A percentile compares a stretch with the other conserved stretches of the same genome.
Evolutionary conservation across 495 filamentous ascomycete genomes (phyloP).

Genomic region (Aspergillus asperescens): DNA sequence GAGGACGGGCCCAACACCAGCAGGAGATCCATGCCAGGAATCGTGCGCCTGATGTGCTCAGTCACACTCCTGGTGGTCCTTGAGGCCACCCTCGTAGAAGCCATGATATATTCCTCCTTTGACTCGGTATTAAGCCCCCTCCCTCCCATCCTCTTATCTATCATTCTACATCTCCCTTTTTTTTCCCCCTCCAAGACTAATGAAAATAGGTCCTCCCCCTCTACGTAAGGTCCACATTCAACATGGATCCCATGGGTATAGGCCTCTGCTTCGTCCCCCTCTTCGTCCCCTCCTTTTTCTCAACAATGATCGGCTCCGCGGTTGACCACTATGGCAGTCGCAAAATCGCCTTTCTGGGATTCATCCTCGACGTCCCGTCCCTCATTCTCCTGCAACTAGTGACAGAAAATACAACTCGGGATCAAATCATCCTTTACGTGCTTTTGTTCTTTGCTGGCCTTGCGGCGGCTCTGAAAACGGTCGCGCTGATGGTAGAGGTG

Average conservation of each 20-base stretch:
- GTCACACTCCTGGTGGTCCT: conserved; percentile 25
- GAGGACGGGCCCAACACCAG: conserved; percentile 4
- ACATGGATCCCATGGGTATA: conserved; percentile 53
- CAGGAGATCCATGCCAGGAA: conserved; percentile 11
- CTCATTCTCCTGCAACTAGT: conserved; percentile 51
- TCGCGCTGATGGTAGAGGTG: conserved; percentile 37
- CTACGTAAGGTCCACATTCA: conserved; percentile 44
- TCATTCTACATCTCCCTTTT: not conserved
- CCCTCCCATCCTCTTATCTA: not conserved
- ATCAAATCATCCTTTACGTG: conserved; percentile 31
- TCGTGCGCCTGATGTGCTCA: conserved; percentile 24
- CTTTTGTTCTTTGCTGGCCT: conserved; percentile 34
- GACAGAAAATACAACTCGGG: conserved; percentile 21
- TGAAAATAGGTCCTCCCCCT: conserved; percentile 36
- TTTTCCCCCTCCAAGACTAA: too few relatives aligned
- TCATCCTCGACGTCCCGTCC: conserved; percentile 40
- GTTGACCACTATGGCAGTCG: conserved; percentile 51
- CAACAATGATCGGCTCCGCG: conserved; percentile 32
- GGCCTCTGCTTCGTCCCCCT: conserved; percentile 57
- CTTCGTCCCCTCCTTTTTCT: conserved; percentile 35
- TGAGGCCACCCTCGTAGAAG: conserved; percentile 24
- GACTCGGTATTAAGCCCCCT: conserved; percentile 33
- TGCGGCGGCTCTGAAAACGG: conserved; percentile 30
- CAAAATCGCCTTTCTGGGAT: conserved; percentile 42
- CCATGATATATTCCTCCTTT: conserved; percentile 25